Evolutionary conservation across 345 rosid species (phyloP), one percentile per base, ranked within the genome.

Genomic region (Raphanus raphanistrum): DNA sequence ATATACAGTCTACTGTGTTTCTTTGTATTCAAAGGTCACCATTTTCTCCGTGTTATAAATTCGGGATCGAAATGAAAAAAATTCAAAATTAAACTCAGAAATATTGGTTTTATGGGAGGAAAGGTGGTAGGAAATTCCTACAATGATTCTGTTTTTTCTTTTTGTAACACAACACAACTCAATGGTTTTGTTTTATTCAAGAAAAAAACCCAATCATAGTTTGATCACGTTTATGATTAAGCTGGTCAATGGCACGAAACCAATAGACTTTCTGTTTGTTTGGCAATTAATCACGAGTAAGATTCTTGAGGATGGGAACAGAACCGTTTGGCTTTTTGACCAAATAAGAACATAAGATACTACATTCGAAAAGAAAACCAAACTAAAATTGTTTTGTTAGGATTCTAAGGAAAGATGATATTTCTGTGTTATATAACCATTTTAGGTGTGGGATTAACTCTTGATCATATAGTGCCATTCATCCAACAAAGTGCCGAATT

Each of bases 141-240:
- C 27, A 17, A 55, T 27, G 66, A 17, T 63, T 70, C 13, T 28
- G 16, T 77, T 38, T 28, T 21, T 21, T 21, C 21, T 21, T 21
- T 21, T 21, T 21, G 21, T 21, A 21, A 21, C 21, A 21, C 21
- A 21, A 21, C 21, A 21, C 21, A 21, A 21, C 21, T 21, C 27
- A 17, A 55, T 27, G 66, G 12, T 63, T 70, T 9, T 28, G 16
- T 77, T 38, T 28, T 38, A 29, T 16, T 61, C 28, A 29, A 70
- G 28, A 10, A 12, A 11, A 12, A 11, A 27, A 27, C 0, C 1
- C 16, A 9, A 6, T 8, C 33, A 0, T 26, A 6, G 15, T 69
- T 38, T 77, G 62, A 52, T 43, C 76, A 78, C 72, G 72, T 78
- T 59, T 66, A n/a, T 71, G 54, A 17, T 12, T 21, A 58, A 50